Base-by-base conservation (phyloP, 1,284 basidiomycete species). In the Pterula multifida region DNA sequence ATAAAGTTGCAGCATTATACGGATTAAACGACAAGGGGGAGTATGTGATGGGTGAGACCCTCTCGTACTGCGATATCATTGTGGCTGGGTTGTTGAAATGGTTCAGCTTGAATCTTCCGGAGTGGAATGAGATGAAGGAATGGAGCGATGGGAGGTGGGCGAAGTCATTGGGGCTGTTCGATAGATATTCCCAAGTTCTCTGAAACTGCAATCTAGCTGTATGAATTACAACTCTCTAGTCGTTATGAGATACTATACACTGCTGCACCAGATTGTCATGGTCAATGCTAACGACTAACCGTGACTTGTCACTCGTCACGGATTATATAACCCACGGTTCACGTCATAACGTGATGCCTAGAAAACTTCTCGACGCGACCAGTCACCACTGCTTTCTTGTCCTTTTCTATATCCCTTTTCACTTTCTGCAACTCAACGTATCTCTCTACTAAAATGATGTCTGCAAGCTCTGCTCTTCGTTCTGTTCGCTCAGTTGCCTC, bases 381-480 rank as follows among this genome's bases (percentile, higher is more conserved):
- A n/a, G n/a, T n/a, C n/a, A n/a, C n/a, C n/a, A n/a, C n/a, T n/a
- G n/a, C n/a, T n/a, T n/a, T n/a, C n/a, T n/a, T n/a, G n/a, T 35
- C 32, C 42, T 21, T 9, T 36, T 26, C 50, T 48, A 26, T 32
- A 46, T 48, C 44, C 49, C 32, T 48, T 44, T 53, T 46, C 54
- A 53, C 50, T 49, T 17, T 51, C 50, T 55, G 53, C 51, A 49
- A 45, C 39, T 42, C 25, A 3, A 12, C 35, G 28, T 13, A 25
- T 28, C 17, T 22, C 47, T 17, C 36, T 45, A 36, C 39, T 42
- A 17, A 9, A 17, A 42, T 42, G 19, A 42, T 42, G 39, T 42
- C 39, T 42, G 13, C 39, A 6, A 67, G 66, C 65, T 68, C 67
- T 61, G 63, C 63, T 53, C 48, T 68, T 52, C 66, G 67, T 57